Percentiles rank a stretch among this genome's conserved stretches.
phyloP scores from a whole-genome alignment of 257 asterid species.

The Craterostigma plantagineum region DNA sequence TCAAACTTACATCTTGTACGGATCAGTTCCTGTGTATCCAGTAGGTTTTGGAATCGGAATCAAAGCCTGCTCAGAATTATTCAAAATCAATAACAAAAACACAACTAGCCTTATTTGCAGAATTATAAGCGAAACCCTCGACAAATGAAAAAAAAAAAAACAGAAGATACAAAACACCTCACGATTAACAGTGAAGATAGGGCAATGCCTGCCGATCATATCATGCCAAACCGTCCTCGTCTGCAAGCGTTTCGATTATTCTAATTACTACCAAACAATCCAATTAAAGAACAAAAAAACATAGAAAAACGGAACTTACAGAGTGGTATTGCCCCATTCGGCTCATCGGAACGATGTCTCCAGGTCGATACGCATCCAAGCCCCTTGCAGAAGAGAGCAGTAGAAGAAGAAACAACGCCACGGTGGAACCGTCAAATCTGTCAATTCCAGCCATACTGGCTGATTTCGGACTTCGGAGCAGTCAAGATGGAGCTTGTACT shows the following conservation, averaged over 20 bases:
- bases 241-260: slow-evolving; percentile 18
- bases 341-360: slow-evolving; percentile 84
- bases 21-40: slow-evolving; percentile 93
- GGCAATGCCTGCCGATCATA: slow-evolving; percentile 90
- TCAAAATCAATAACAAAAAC: slow-evolving; percentile 1
- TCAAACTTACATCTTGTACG: slow-evolving; percentile 87
- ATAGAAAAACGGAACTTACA: slow-evolving; percentile 16
- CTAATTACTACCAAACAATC: background rate
- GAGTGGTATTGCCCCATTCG: slow-evolving; percentile 91
- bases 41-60: slow-evolving; percentile 82
- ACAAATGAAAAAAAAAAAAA: slow-evolving; percentile 9
- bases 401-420: slow-evolving; percentile 16
- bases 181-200: slow-evolving; percentile 80
- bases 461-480: slow-evolving; percentile 10
- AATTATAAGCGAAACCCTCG: no score
- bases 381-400: slow-evolving; percentile 20
- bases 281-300: background rate
- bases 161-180: no score
- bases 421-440: slow-evolving; percentile 12
- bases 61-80: slow-evolving; percentile 34
- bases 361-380: slow-evolving; percentile 63
- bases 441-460: slow-evolving; percentile 21
- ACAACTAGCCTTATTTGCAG: background rate
- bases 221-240: slow-evolving; percentile 89
- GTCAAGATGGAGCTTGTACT: slow-evolving; percentile 5